Conservation (phyloP, 768 basidiomycete species). For the Saitozyma podzolica region DNA sequence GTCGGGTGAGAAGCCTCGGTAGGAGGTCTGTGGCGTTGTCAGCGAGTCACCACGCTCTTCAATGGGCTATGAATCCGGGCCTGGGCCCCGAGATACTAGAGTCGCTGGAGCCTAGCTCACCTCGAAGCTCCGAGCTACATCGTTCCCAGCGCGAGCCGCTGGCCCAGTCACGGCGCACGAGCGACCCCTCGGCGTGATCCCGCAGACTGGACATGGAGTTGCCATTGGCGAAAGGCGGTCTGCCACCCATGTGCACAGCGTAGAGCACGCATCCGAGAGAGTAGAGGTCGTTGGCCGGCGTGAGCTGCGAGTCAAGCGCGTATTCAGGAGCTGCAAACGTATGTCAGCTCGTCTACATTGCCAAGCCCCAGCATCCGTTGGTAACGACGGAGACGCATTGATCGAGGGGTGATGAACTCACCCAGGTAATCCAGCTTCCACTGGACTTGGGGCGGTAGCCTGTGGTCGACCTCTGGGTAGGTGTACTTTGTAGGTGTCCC, state of each 20-base stretch:
- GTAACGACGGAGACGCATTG: too few species aligned
- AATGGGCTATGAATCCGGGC: too few species aligned
- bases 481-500: slow-evolving; percentile 81
- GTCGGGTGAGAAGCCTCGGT: slow-evolving; percentile 75
- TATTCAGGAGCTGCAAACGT: slow-evolving; percentile 78
- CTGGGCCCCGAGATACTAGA: too few species aligned
- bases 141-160: slow-evolving; percentile 44
- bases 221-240: slow-evolving; percentile 82
- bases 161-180: slow-evolving; percentile 44
- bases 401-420: slow-evolving; percentile 52
- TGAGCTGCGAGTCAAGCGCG: slow-evolving; percentile 80
- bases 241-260: slow-evolving; percentile 84
- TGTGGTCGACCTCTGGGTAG: slow-evolving; percentile 81
- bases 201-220: slow-evolving; percentile 51
- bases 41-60: slow-evolving; percentile 2
- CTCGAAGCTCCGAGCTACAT: slow-evolving; percentile 43
- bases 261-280: slow-evolving; percentile 85
- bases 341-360: neutral
- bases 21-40: slow-evolving; percentile 64
- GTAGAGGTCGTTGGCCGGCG: slow-evolving; percentile 82
- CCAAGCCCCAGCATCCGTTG: neutral
- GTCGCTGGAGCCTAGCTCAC: too few species aligned
- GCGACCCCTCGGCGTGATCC: slow-evolving; percentile 48
- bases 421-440: slow-evolving; percentile 94
- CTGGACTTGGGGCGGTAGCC: slow-evolving; percentile 77